These are phyloP conservation scores for Malus hybrid DNA, from an alignment of 331 rosid genomes.

Conservation along the genomic window DNA sequence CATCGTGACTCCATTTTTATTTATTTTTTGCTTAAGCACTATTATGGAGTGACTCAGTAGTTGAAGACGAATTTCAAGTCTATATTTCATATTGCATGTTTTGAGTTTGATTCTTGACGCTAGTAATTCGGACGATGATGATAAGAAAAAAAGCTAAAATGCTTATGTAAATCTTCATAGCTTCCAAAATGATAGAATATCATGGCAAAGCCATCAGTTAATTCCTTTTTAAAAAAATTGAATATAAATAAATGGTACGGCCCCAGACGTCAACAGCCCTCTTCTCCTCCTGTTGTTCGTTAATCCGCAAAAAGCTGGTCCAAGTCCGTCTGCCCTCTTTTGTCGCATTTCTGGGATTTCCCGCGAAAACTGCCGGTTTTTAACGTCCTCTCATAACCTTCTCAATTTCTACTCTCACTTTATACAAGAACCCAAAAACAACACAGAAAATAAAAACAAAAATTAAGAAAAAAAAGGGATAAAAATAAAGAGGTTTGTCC, in stretches of 20 bases:
- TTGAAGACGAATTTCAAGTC: accelerated
- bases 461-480: not conserved
- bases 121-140: accelerated
- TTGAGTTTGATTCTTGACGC: accelerated
- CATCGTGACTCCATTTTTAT: too few species aligned
- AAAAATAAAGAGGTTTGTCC: constrained; percentile 1
- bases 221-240: accelerated
- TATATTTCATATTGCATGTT: too few species aligned
- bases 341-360: constrained; percentile 42
- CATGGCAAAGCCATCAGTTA: accelerated
- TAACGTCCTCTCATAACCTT: not conserved
- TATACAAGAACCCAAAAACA: not conserved
- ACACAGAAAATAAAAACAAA: not conserved
- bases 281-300: not conserved
- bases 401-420: not conserved
- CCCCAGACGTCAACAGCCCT: not conserved
- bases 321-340: not conserved
- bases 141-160: accelerated
- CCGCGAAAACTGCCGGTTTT: constrained; percentile 39
- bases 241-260: not conserved
- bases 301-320: constrained; percentile 29
- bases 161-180: accelerated
- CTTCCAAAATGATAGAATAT: too few species aligned
- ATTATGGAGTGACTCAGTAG: accelerated
- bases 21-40: too few species aligned